phyloP scores from a whole-genome alignment of 805 yeast species.

The Metschnikowia continentalis region DNA sequence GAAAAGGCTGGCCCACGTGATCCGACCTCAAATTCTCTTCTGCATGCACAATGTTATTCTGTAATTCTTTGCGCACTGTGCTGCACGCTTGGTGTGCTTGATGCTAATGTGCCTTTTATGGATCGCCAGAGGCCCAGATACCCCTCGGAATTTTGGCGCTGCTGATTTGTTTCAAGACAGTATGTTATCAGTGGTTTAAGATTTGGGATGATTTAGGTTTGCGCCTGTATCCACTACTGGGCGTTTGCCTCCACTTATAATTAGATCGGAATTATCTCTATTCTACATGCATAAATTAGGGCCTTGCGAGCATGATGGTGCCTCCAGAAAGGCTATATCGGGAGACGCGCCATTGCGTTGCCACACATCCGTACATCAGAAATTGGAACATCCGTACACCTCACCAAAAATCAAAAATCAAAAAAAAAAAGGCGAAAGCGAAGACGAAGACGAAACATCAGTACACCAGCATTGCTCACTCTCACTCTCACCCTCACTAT shows the following conservation, averaged over 20 bases:
- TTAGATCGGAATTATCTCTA: background rate
- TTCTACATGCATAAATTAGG: background rate
- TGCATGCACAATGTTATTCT: constrained; percentile 1
- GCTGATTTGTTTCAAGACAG: background rate
- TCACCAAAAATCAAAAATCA: too few species aligned
- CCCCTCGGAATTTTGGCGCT: background rate
- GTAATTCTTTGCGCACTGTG: constrained; percentile 1
- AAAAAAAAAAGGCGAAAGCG: too few species aligned
- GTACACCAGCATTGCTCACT: too few species aligned
- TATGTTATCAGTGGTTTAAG: background rate
- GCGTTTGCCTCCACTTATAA: background rate
- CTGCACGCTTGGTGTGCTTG: constrained; percentile 2
- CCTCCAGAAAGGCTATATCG: background rate
- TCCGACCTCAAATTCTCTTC: background rate
- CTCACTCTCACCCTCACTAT: too few species aligned
- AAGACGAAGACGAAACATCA: too few species aligned
- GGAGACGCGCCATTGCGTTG: too few species aligned
- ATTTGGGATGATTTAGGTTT: too few species aligned
- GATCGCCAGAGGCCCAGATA: background rate
- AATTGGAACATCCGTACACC: background rate
- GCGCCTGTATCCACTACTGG: background rate
- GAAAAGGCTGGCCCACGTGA: background rate
- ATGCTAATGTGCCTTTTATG: background rate
- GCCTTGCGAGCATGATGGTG: background rate
- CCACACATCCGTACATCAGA: background rate